Percentiles rank a stretch among this genome's conserved stretches.
These are phyloP conservation scores for Ceratocystis papillata DNA, from an alignment of 2,329 filamentous ascomycete species.

Conservation along the genomic window DNA sequence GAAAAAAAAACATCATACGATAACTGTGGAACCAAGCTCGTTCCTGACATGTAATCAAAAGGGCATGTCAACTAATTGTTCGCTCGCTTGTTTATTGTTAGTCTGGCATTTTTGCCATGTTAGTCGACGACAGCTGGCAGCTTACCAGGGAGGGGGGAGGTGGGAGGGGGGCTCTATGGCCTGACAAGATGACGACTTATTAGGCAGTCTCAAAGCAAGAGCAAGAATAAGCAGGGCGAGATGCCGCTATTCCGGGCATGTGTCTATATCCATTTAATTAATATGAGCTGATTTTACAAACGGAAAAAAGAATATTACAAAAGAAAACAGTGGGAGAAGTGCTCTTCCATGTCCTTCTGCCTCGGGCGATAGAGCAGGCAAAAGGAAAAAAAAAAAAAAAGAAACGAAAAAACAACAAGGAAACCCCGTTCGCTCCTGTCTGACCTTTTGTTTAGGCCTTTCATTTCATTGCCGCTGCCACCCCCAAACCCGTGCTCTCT, in stretches of 20 bases:
- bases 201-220: neutral
- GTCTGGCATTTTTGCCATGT: neutral
- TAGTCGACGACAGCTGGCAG: neutral
- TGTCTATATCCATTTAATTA: too few relatives aligned
- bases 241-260: too few relatives aligned
- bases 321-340: too few relatives aligned
- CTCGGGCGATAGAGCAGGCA: too few relatives aligned
- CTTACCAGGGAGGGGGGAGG: neutral
- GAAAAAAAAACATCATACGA: constrained; percentile 3
- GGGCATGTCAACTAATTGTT: neutral
- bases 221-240: neutral
- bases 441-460: neutral
- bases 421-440: neutral
- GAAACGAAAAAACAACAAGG: neutral
- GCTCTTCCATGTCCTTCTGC: too few relatives aligned
- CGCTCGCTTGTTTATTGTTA: neutral
- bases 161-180: neutral
- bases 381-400: neutral
- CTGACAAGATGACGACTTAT: neutral
- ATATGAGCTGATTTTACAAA: too few relatives aligned
- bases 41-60: constrained; percentile 6
- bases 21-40: constrained; percentile 3
- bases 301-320: too few relatives aligned
- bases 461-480: constrained; percentile 9
- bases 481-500: neutral